Evolutionary conservation across 148 eudicot species (phyloP).

Genomic region (Vaccinium macrocarpon): DNA sequence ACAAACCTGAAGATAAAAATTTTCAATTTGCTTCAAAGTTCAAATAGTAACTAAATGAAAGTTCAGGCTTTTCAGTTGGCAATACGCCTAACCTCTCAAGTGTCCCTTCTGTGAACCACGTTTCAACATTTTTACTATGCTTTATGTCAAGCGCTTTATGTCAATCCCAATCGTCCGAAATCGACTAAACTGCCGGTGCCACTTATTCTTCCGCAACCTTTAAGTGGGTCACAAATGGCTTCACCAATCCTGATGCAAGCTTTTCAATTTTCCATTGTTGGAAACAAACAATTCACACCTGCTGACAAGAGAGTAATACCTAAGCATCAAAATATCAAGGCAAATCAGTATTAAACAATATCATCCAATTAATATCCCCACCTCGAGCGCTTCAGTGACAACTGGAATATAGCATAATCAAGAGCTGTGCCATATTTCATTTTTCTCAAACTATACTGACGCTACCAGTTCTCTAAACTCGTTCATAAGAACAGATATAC

Average conservation of each 20-base stretch:
- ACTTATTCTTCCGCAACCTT: conserved; percentile 85
- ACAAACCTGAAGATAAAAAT: conserved; percentile 68
- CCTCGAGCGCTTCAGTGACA: conserved; percentile 83
- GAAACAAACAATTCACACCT: conserved; percentile 95
- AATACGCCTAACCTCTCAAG: conserved; percentile 66
- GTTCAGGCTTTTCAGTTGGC: conserved; percentile 12
- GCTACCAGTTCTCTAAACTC: conserved; percentile 2
- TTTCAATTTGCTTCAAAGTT: conserved; percentile 15
- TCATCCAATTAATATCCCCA: conserved; percentile 23
- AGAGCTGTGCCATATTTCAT: conserved; percentile 72
- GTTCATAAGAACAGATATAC: not conserved
- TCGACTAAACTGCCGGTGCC: conserved; percentile 55
- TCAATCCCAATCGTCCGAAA: no score
- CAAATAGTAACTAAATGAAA: not conserved
- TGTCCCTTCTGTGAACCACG: conserved; percentile 96
- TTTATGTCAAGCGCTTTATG: conserved; percentile 85
- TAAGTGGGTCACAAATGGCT: conserved; percentile 76
- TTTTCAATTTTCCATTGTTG: conserved; percentile 72
- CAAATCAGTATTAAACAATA: not conserved
- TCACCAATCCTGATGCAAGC: conserved; percentile 82
- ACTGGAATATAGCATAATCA: conserved; percentile 82
- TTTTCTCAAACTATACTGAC: conserved; percentile 20
- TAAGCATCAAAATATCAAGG: conserved; percentile 1
- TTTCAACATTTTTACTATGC: conserved; percentile 41
- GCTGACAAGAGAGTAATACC: conserved; percentile 21